Conservation (phyloP, 108 stramenopile species). For the Nitzschia palea region DNA sequence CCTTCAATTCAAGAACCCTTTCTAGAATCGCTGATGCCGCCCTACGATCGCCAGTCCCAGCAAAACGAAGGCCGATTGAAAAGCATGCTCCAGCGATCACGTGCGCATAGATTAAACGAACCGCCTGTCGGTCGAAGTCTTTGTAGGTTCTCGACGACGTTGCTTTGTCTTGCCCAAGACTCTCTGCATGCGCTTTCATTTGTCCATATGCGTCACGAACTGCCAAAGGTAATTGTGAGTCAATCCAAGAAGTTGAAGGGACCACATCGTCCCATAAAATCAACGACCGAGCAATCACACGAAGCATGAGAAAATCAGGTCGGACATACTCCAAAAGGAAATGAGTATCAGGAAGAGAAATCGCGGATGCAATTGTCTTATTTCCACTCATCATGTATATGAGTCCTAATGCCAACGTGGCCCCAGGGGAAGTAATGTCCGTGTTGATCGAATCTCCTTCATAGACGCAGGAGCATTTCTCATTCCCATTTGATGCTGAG, state of each 20-base stretch:
- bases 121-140: conserved; percentile 82
- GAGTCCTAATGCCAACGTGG: conserved; percentile 91
- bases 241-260: conserved; percentile 81
- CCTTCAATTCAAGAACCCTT: conserved; percentile 65
- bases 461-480: conserved; percentile 81
- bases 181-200: conserved; percentile 51
- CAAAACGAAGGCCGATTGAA: conserved; percentile 89
- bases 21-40: conserved; percentile 72
- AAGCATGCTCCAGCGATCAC: conserved; percentile 94
- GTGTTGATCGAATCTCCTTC: conserved; percentile 90
- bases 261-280: conserved; percentile 92
- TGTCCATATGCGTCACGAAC: conserved; percentile 54
- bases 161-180: not conserved
- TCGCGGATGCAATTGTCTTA: conserved; percentile 68
- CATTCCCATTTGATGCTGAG: conserved; percentile 40
- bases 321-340: conserved; percentile 91
- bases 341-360: conserved; percentile 90
- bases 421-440: conserved; percentile 95
- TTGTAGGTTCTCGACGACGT: not conserved
- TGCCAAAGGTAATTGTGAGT: conserved; percentile 77
- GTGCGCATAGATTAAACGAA: conserved; percentile 91
- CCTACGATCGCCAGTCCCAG: conserved; percentile 80
- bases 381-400: conserved; percentile 91
- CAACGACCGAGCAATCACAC: conserved; percentile 88
- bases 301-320: conserved; percentile 90